These are phyloP conservation scores for Strombidium stylifer DNA, from an alignment of 73 alveolate species.

Conservation along the genomic window DNA sequence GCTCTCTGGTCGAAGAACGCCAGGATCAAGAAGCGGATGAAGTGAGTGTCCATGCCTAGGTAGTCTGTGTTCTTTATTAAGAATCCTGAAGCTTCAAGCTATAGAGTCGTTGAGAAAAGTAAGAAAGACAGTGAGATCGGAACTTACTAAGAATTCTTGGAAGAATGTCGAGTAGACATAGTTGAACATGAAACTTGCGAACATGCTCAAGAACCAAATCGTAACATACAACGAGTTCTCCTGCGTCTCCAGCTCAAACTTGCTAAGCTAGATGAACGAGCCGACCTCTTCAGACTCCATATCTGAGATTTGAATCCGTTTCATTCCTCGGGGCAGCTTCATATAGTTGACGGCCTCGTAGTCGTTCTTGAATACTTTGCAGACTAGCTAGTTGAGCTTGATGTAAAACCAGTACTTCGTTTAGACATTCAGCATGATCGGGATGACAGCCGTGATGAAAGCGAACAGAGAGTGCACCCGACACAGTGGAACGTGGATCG, in stretches of 20 bases:
- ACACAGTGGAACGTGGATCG: conserved; percentile 18
- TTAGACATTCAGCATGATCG: conserved; percentile 11
- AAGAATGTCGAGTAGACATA: conserved; percentile 4
- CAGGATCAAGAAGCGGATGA: conserved; percentile 3
- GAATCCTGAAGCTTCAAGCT: conserved; percentile 1
- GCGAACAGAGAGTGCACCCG: conserved; percentile 10
- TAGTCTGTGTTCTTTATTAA: conserved; percentile 9
- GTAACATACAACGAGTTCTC: conserved; percentile 7
- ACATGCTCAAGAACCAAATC: conserved; percentile 2
- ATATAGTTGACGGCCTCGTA: too few species aligned
- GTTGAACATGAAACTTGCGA: conserved; percentile 1
- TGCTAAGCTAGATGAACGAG: too few species aligned
- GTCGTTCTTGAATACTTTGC: not conserved
- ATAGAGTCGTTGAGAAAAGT: not conserved
- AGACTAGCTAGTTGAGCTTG: not conserved
- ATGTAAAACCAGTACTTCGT: conserved; percentile 13
- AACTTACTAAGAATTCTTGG: conserved; percentile 8
- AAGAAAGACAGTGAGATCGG: too few species aligned
- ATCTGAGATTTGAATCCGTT: too few species aligned
- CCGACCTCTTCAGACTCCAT: too few species aligned
- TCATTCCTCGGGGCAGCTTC: too few species aligned
- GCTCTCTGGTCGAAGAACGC: conserved; percentile 3
- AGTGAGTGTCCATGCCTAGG: conserved; percentile 28
- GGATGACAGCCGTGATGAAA: conserved; percentile 8
- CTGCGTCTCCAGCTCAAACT: too few species aligned